Base-by-base conservation (phyloP, 352 stramenopile species). In the Phytophthora quininea region DNA sequence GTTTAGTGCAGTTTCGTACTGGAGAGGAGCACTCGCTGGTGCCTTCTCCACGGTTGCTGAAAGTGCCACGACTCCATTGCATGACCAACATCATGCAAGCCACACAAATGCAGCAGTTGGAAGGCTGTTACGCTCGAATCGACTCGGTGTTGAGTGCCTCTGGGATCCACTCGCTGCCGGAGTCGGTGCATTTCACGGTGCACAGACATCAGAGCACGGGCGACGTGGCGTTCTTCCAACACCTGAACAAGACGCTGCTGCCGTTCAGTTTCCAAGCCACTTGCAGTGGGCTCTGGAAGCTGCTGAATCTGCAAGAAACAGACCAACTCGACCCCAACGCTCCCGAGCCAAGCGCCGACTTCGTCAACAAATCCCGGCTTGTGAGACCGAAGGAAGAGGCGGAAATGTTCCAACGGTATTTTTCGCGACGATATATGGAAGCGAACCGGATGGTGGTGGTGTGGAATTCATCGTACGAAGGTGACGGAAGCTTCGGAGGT, bases 381-480 rank as follows among this genome's bases (percentile, higher is more conserved):
- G 59, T 76, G 15, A 67, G 31, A 15, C 27, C 54, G 3, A 4
- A 19, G 4, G 50, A 54, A 15, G 19, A 30, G 14, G 49, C 37
- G 1, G 24, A 14, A 7, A 15, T 74, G 31, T 51, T 31, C n/a
- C 57, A 65, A 46, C 40, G 54, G 0, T 62, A 67, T 66, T 67
- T 86, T 12, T 78, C 77, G 56, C 67, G 69, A 0, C 50, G 52
- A 33, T 90, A 85, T 40, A 67, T 65, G 4, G 73, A 87, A 30
- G 24, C 46, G 0, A 59, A 80, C 11, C 74, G 81, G 8, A 60
- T 81, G 45, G 70, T 86, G 54, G 40, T 88, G 2, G 79, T 88
- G 24, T 90, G 79, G 81, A 80, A 76, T n/a, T 66, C 72, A 11
- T 67, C 74, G 3, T 76, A 67, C 0, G 66, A 86, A 29, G 74